Evolutionary conservation across 176 grass and related monocot genomes (phyloP), one percentile per base, ranked within the genome.

Genomic region (Paspalum vaginatum): DNA sequence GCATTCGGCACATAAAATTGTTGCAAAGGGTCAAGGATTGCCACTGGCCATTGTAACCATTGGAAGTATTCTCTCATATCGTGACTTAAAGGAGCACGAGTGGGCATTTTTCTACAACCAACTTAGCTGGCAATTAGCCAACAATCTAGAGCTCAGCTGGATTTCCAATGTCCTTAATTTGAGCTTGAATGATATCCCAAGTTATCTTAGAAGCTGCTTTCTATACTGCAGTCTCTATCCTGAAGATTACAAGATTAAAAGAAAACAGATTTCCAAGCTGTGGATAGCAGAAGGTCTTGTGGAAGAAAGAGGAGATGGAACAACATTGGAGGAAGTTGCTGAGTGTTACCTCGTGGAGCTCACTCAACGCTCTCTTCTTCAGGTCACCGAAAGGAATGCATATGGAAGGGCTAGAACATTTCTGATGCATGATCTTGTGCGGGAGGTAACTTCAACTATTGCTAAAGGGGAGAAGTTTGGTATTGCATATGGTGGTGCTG

Each of bases 201-300:
- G 48, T 8, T 81, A 87, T 84, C 37, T 91, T 10, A 87, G 57
- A 56, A 77, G 52, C 41, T 91, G 84, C 26, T 80, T 91, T 53
- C 63, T 87, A 7, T 84, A 91, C 69, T 87, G 75, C 39, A 76
- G 84, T 41, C 69, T 91, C n/a, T 87, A 76, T 37, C 88, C 70
- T 62, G 85, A 87, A 48, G 84, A 89, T 70, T 65, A 73, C 21
- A 61, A 37, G 54, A 62, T 81, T 32, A 27, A 58, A 54, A 81
- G 87, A 65, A 81, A 75, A 41, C 45, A 49, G 54, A 53, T 81
- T 52, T 62, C 27, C 48, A 85, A 74, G 63, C 5, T 89, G 50
- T 89, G 82, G 82, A 61, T 77, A 0, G 26, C 87, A 0, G 87
- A 89, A 65, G 87, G 87, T 70, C 59, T 89, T 53, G 77, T 89